Evolutionary conservation across 2,329 filamentous ascomycete genomes (phyloP), one percentile per base, ranked within the genome.

Genomic region (Penicillium hesseltinei): DNA sequence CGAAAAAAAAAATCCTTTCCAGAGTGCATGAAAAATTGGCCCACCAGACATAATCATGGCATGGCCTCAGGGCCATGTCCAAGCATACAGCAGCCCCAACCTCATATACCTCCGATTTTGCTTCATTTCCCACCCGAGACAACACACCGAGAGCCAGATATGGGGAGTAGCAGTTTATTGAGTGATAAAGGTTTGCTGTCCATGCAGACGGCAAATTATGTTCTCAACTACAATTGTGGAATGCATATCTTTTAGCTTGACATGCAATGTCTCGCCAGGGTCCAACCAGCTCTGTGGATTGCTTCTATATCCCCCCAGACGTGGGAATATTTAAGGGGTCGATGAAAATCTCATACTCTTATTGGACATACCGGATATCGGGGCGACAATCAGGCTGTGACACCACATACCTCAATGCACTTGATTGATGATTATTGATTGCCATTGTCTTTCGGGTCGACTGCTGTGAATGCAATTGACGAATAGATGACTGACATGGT

Each of bases 401-500:
- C 63, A 66, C 62, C 63, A 64, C 63, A 66, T 64, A 66, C 59
- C 56, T 58, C 40, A 56, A 48, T 40, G 45, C 38, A 36, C 11
- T 55, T 19, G 17, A 31, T 23, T 10, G 23, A 2, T 35, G 15
- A 35, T 17, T 17, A 15, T 42, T 35, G 29, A 51, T 51, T 50
- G 21, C 5, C 27, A 29, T 31, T 52, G 15, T n/a, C 21, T 15
- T 42, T 35, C 27, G 43, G 8, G n/a, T 25, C 39, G 40, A 17
- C 17, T 45, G 4, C 15, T 38, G 19, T 13, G 9, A 51, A 44
- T 23, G 19, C 21, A 54, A 29, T 46, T n/a, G n/a, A 29, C 29
- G 27, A 47, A 40, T 36, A 15, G n/a, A 29, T 38, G 19, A 35
- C 56, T 58, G 35, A 58, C 56, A 44, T 35, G 7, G 33, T 46